Evolutionary conservation across 495 filamentous ascomycete genomes (phyloP).

Genomic region (Tuber umbilicatum): DNA sequence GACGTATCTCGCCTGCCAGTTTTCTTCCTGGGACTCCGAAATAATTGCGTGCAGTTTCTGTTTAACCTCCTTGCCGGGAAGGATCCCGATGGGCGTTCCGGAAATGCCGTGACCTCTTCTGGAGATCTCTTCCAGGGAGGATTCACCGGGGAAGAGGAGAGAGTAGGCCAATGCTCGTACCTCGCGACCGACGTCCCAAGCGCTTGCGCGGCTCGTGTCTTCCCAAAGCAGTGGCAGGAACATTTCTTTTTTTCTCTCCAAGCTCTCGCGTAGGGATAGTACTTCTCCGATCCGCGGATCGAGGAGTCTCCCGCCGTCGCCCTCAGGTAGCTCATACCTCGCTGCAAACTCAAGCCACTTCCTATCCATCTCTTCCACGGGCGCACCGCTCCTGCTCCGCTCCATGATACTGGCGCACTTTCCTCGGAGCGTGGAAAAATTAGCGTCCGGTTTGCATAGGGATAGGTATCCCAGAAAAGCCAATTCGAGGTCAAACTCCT

Average conservation of each 20-base stretch:
- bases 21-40: not conserved
- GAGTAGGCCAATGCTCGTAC: conserved; percentile 25
- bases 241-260: conserved; percentile 13
- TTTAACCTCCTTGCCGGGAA: not conserved
- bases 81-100: not conserved
- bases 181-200: conserved; percentile 28
- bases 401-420: conserved; percentile 10
- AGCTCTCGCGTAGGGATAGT: conserved; percentile 5
- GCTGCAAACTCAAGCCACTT: conserved; percentile 24
- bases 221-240: conserved; percentile 38
- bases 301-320: not conserved
- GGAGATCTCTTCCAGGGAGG: conserved; percentile 22
- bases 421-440: conserved; percentile 10
- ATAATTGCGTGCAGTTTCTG: not conserved
- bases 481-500: conserved; percentile 15
- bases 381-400: conserved; percentile 10
- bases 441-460: conserved; percentile 1
- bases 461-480: conserved; percentile 23
- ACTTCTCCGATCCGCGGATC: conserved; percentile 35
- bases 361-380: conserved; percentile 12
- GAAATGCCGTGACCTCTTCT: conserved; percentile 31
- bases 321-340: conserved; percentile 16
- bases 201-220: conserved; percentile 25
- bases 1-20: conserved; percentile 9
- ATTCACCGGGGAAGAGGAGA: conserved; percentile 17